Conservation (phyloP, 331 rosid genomes). For the Arachis monticola region DNA sequence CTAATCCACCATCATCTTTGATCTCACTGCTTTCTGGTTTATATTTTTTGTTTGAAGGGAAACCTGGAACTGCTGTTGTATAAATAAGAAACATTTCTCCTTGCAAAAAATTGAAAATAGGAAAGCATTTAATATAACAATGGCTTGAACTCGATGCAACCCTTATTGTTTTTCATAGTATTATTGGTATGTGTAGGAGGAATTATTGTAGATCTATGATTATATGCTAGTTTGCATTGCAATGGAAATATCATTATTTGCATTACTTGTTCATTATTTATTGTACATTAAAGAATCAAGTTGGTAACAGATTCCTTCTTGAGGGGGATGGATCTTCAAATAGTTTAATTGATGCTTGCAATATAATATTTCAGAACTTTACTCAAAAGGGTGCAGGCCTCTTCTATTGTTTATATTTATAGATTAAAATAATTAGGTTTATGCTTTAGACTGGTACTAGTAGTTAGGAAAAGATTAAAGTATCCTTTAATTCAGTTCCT, state of each 20-base stretch:
- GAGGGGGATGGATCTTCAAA: background rate
- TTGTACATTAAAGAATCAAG: background rate
- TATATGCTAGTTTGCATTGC: slow-evolving; percentile 32
- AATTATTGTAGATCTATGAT: slow-evolving; percentile 26
- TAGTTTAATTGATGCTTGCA: background rate
- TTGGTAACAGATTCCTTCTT: background rate
- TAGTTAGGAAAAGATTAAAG: background rate
- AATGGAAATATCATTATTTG: slow-evolving; percentile 25
- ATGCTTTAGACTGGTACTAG: background rate
- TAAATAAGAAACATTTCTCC: slow-evolving; percentile 49
- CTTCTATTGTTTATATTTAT: background rate
- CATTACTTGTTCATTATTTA: background rate
- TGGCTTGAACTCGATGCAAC: slow-evolving; percentile 40
- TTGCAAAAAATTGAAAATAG: slow-evolving; percentile 34
- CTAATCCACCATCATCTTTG: slow-evolving; percentile 37
- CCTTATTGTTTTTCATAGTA: slow-evolving; percentile 22
- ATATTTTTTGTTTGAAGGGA: slow-evolving; percentile 39
- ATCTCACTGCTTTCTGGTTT: slow-evolving; percentile 41
- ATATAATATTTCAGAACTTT: background rate
- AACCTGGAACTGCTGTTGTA: slow-evolving; percentile 47
- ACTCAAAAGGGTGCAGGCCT: slow-evolving; percentile 1
- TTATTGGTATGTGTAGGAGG: slow-evolving; percentile 32
- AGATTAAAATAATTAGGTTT: background rate
- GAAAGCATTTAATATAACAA: slow-evolving; percentile 41
- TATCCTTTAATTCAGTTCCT: background rate